Percentiles rank a stretch among this genome's conserved stretches.
Evolutionary conservation across 176 grass and related monocot species (phyloP).

Genomic region (Typha latifolia): DNA sequence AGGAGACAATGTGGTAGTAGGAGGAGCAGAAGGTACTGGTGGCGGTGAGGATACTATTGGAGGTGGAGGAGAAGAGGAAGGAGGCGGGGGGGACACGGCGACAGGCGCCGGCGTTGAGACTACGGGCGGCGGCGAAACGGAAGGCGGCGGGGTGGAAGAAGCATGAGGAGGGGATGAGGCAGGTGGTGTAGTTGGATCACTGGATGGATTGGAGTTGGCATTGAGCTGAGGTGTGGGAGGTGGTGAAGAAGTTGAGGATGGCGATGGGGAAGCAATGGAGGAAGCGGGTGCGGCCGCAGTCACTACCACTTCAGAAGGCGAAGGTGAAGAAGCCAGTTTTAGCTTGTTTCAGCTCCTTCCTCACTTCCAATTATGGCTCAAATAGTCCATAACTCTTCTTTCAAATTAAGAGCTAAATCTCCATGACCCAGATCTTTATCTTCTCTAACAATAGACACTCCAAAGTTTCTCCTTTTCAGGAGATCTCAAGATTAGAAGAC

Average conservation of each 20-base stretch:
- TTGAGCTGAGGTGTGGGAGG: slow-evolving; percentile 9
- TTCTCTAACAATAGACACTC: neutral
- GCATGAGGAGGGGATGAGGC: slow-evolving; percentile 14
- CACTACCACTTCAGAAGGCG: neutral
- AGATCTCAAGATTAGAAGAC: neutral
- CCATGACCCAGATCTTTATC: slow-evolving; percentile 2
- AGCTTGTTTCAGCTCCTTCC: neutral
- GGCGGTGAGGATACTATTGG: neutral
- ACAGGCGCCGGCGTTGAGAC: slow-evolving; percentile 20
- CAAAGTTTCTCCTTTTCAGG: neutral
- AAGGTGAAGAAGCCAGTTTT: neutral
- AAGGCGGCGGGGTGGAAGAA: slow-evolving; percentile 18
- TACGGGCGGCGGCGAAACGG: slow-evolving; percentile 13
- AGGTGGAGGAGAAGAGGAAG: slow-evolving; percentile 4
- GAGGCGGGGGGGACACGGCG: slow-evolving; percentile 2
- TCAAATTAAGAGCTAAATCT: neutral
- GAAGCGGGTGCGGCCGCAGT: slow-evolving; percentile 18
- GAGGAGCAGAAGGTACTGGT: neutral
- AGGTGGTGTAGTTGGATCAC: slow-evolving; percentile 6
- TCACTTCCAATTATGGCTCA: neutral
- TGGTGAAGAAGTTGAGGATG: neutral
- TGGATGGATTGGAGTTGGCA: slow-evolving; percentile 16
- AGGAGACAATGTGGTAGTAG: neutral
- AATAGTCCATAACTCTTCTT: neutral
- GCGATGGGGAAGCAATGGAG: slow-evolving; percentile 8